Conservation (phyloP, 2,329 filamentous ascomycete genomes). For the Aspergillus oerlinghausenensis region DNA sequence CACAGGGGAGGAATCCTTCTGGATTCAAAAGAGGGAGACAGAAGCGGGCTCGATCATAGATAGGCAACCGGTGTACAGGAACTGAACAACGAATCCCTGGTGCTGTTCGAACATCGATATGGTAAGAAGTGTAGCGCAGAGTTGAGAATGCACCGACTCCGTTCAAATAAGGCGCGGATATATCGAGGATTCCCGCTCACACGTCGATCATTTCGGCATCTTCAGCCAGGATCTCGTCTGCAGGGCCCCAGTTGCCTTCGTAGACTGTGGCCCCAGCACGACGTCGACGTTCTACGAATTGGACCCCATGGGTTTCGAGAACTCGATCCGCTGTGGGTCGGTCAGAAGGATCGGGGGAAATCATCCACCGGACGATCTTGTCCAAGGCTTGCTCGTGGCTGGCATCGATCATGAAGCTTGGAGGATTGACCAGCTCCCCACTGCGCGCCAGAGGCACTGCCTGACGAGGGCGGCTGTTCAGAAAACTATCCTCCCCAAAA, state of each 20-base stretch:
- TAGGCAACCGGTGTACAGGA: conserved; percentile 1
- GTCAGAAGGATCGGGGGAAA: conserved; percentile 65
- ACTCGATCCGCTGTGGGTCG: conserved; percentile 74
- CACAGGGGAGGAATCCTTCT: not conserved
- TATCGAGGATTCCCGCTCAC: conserved; percentile 29
- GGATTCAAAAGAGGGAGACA: conserved; percentile 2
- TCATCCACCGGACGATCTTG: conserved; percentile 81
- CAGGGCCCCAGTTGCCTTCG: conserved; percentile 91
- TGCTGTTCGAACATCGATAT: conserved; percentile 15
- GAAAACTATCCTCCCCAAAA: conserved; percentile 35
- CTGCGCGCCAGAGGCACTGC: conserved; percentile 35
- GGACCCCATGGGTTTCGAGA: conserved; percentile 66
- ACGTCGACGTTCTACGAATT: conserved; percentile 73
- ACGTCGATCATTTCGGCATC: conserved; percentile 63
- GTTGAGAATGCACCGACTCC: conserved; percentile 25
- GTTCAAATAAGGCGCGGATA: conserved; percentile 11
- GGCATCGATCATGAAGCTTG: conserved; percentile 81
- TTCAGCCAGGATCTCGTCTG: conserved; percentile 56
- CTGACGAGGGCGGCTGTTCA: conserved; percentile 25
- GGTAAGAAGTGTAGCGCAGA: conserved; percentile 12
- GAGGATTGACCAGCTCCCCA: conserved; percentile 64
- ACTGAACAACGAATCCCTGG: conserved; percentile 13
- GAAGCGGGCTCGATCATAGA: conserved; percentile 11
- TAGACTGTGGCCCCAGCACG: conserved; percentile 89
- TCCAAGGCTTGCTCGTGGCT: conserved; percentile 72